phyloP scores from a whole-genome alignment of 2,329 filamentous ascomycete species.

The Xylaria multiplex region DNA sequence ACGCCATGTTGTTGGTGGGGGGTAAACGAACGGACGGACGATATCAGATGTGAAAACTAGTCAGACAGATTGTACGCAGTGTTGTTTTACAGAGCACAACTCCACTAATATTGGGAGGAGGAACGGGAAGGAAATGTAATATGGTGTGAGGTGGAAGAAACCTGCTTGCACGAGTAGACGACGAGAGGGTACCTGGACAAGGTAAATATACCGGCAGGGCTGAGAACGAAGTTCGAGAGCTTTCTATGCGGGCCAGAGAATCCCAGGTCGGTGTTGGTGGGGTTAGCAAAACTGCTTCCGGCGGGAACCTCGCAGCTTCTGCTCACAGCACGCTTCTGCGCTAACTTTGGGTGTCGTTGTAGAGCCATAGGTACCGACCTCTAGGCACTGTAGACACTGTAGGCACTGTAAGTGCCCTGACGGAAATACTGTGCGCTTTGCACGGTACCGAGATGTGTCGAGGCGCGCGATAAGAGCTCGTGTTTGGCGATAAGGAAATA shows the following conservation, averaged over 20 bases:
- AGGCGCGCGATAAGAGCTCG: constrained; percentile 35
- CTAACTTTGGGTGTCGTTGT: constrained; percentile 2
- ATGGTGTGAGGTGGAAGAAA: background rate
- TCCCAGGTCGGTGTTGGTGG: constrained; percentile 26
- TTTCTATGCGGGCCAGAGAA: constrained; percentile 38
- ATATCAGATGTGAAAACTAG: background rate
- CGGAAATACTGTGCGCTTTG: background rate
- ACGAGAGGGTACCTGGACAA: constrained; percentile 11
- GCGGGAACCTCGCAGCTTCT: background rate
- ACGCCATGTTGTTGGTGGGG: constrained; percentile 58
- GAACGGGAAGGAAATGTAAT: background rate
- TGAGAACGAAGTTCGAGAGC: constrained; percentile 41
- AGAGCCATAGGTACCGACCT: background rate
- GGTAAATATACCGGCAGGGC: constrained; percentile 32
- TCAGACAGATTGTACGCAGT: background rate
- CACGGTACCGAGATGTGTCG: constrained; percentile 4
- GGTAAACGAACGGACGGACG: constrained; percentile 5
- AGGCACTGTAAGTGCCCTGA: background rate
- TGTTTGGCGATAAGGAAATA: constrained; percentile 36
- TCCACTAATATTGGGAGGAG: background rate
- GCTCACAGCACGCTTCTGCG: constrained; percentile 1
- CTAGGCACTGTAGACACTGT: background rate
- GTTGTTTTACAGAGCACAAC: background rate
- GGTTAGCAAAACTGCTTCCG: constrained; percentile 30
- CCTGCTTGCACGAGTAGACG: constrained; percentile 1